Percentiles rank a stretch among this genome's conserved stretches.
Conservation (phyloP, 2,329 filamentous ascomycete species). For the Aspergillus tanneri region DNA sequence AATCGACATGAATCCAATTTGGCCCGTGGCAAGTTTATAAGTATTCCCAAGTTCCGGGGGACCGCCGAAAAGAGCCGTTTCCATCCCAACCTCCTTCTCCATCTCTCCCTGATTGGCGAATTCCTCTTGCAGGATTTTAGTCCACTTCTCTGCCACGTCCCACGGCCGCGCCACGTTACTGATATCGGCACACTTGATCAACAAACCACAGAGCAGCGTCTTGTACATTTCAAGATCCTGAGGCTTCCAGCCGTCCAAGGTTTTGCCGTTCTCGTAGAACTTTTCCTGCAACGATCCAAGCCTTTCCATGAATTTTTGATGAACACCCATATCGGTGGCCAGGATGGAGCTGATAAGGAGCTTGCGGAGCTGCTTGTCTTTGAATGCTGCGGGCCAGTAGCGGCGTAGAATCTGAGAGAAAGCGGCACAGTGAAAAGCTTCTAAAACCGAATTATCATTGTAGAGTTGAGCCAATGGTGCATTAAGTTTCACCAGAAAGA, state of each 20-base stretch:
- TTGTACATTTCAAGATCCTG: slow-evolving; percentile 74
- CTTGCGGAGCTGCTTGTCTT: slow-evolving; percentile 75
- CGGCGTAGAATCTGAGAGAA: slow-evolving; percentile 93
- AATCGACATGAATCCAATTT: slow-evolving; percentile 94
- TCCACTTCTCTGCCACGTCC: slow-evolving; percentile 82
- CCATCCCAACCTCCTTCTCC: slow-evolving; percentile 83
- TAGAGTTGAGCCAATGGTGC: slow-evolving; percentile 92
- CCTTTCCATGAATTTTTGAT: slow-evolving; percentile 95
- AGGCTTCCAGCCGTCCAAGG: slow-evolving; percentile 70
- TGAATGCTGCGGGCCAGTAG: slow-evolving; percentile 83
- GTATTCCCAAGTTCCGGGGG: slow-evolving; percentile 80
- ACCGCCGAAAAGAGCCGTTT: slow-evolving; percentile 77
- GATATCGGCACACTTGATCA: slow-evolving; percentile 98
- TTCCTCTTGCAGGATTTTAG: slow-evolving; percentile 89
- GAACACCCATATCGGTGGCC: slow-evolving; percentile 94
- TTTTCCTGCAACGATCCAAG: slow-evolving; percentile 78
- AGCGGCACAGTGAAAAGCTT: slow-evolving; percentile 95
- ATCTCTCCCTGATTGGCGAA: slow-evolving; percentile 90
- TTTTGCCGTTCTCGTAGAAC: slow-evolving; percentile 63
- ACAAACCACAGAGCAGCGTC: slow-evolving; percentile 77
- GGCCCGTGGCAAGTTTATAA: slow-evolving; percentile 77
- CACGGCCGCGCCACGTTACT: slow-evolving; percentile 93
- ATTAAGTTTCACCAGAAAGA: slow-evolving; percentile 88
- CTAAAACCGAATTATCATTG: slow-evolving; percentile 93
- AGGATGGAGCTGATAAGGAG: slow-evolving; percentile 97